phyloP scores from a whole-genome alignment of 345 rosid species.

The Mangifera indica region DNA sequence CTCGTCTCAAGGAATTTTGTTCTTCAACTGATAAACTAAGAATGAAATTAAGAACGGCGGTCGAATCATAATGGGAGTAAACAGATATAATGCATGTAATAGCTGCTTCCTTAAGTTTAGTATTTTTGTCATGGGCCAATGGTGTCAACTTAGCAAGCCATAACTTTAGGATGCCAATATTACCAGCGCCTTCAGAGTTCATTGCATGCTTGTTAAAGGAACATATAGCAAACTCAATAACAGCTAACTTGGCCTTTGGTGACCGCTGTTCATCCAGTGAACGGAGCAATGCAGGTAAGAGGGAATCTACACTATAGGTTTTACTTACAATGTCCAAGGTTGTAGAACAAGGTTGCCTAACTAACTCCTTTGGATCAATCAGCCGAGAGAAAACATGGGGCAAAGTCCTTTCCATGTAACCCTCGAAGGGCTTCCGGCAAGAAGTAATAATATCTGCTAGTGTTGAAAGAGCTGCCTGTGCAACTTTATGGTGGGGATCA shows the following conservation, averaged over 20 bases:
- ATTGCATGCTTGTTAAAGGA: constrained; percentile 83
- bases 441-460: constrained; percentile 91
- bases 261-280: constrained; percentile 98
- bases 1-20: constrained; percentile 89
- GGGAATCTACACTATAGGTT: constrained; percentile 86
- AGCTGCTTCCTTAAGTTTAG: constrained; percentile 91
- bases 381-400: constrained; percentile 96
- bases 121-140: constrained; percentile 82
- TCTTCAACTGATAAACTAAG: constrained; percentile 95
- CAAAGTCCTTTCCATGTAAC: constrained; percentile 93
- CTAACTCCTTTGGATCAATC: constrained; percentile 97
- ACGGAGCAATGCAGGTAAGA: constrained; percentile 92
- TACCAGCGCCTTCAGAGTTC: constrained; percentile 77
- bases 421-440: constrained; percentile 97
- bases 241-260: constrained; percentile 98
- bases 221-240: constrained; percentile 85
- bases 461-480: constrained; percentile 97
- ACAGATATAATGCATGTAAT: constrained; percentile 92
- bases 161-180: constrained; percentile 81
- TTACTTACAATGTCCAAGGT: constrained; percentile 96
- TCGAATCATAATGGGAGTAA: constrained; percentile 78
- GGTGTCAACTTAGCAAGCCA: constrained; percentile 96
- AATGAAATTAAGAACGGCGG: constrained; percentile 88
- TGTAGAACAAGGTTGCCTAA: constrained; percentile 87
- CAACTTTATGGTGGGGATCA: constrained; percentile 99